Base-by-base conservation (phyloP, 352 stramenopile genomes). In the Globisporangium lucens region DNA sequence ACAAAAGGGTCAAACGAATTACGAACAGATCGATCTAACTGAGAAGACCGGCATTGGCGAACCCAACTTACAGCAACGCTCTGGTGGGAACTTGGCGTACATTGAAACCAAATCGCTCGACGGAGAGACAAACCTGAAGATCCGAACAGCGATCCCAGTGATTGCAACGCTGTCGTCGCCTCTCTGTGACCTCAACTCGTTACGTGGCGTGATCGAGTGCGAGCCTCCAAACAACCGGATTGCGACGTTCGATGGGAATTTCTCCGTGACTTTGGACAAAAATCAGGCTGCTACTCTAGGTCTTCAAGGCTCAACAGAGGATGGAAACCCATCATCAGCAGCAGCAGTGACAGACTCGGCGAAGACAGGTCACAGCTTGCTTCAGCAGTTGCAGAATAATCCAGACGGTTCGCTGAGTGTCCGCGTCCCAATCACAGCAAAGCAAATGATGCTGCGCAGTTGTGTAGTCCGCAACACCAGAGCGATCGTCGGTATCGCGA, bases 371-470 rank as follows among this genome's bases (percentile, higher is more conserved):
- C 60, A 72, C 1, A 69, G 76, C 13, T 59, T 72, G 3, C 38
- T 49, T 1, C 63, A 67, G 38, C 60, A 86, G 38, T 70, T 80
- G 56, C 68, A 80, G 15, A 68, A 55, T 2, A 75, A 38, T 29
- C 62, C 68, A 1, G 80, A 89, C 64, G 73, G 74, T 1, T 75
- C 68, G 15, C 52, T 82, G 22, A 65, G 69, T 35, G 66, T 89
- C 1, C 70, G 75, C 24, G 71, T 92, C 41, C 83, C 85, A 30
- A 82, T 96, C 36, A 93, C 85, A 0, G 80, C 86, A 12, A 94
- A 93, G 67, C 95, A 97, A 66, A 92, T 98, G 74, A 71, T 98
- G 49, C 71, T 98, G 13, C 87, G 93, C 9, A 96, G 89, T 33
- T 97, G 89, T 59, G 79, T 95, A 52, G 75, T 98, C 8, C 81